phyloP scores from a whole-genome alignment of 768 basidiomycete species.

The Xerocomellus intermedius region DNA sequence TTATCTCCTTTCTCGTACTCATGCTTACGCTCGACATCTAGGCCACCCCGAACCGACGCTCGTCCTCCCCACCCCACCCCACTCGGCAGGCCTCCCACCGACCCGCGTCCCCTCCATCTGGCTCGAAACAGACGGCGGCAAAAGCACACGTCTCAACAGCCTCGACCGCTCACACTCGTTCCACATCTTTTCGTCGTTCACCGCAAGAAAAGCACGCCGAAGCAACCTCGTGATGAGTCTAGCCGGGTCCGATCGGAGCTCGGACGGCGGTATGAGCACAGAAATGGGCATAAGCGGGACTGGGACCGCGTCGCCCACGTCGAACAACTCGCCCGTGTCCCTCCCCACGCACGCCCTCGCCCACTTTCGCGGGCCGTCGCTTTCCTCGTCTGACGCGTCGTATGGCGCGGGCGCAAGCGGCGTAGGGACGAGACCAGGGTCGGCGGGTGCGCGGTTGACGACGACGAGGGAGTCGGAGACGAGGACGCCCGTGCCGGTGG shows the following conservation, averaged over 20 bases:
- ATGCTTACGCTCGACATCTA: neutral
- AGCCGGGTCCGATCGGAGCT: constrained; percentile 6
- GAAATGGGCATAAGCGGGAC: neutral
- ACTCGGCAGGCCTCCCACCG: constrained; percentile 18
- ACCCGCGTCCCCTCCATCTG: constrained; percentile 47
- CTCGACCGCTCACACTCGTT: constrained; percentile 25
- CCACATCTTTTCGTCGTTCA: constrained; percentile 20
- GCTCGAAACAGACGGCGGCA: constrained; percentile 42
- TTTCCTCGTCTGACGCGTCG: neutral
- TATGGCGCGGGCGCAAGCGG: no score
- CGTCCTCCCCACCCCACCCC: constrained; percentile 21
- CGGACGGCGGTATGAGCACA: neutral
- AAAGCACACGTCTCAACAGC: constrained; percentile 5
- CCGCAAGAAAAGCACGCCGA: constrained; percentile 9
- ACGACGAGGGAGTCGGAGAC: constrained; percentile 2
- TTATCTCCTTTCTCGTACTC: no score
- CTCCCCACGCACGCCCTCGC: constrained; percentile 9
- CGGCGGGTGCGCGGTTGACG: constrained; percentile 23
- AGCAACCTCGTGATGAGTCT: constrained; percentile 31
- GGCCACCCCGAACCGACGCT: constrained; percentile 15
- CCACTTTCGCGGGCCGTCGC: neutral
- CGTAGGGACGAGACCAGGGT: constrained; percentile 22
- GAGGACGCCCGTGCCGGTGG: neutral
- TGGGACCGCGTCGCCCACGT: constrained; percentile 8
- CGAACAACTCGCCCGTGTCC: constrained; percentile 13